Evolutionary conservation across 1,284 basidiomycete species (phyloP), one percentile per base, ranked within the genome.

Genomic region (Sporisorium scitamineum): DNA sequence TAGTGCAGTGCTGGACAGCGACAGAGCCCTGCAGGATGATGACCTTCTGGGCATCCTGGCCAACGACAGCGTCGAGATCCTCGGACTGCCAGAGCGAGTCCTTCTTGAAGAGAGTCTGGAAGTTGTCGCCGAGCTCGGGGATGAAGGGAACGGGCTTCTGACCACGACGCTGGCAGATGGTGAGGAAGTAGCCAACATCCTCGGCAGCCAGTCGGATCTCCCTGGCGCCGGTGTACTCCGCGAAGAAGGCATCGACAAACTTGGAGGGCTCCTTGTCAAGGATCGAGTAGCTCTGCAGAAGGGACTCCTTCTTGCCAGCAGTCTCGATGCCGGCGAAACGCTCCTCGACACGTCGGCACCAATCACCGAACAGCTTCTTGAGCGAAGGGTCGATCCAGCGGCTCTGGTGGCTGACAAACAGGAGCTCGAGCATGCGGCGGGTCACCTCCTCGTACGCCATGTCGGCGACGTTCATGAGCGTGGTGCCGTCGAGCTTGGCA

Each of bases 71-170:
- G 76, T 99, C 96, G 79, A 99, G 94, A 85, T 99, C 96, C 87
- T 99, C 97, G 7, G 95, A 92, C 50, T 94, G 93, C 96, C 96
- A 98, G 7, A 98, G 90, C 18, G 95, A 97, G 86, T 97, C 95
- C 93, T 94, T 85, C 60, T 64, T 84, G 61, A 82, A 82, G 34
- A 74, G 66, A 54, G 97, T 94, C 86, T 96, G 94, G 85, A 99
- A 97, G 60, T 73, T 77, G 56, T 72, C 90, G 86, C 98, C 95
- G 53, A 99, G 90, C 55, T 98, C 91, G n/a, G 96, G 95, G 80
- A 99, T 97, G 89, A 98, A 99, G 1, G 96, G 97, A 9, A 93
- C 95, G 0, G 97, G 97, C 88, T 99, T 99, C 89, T 99, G 96
- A 16, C 94, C 94, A 16, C 94, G 94, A 61, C 97, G 90, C 86